Percentiles rank a stretch among this genome's conserved stretches.
These are phyloP conservation scores for Neurospora sp. DNA, from an alignment of 495 filamentous ascomycete genomes.

Conservation along the genomic window DNA sequence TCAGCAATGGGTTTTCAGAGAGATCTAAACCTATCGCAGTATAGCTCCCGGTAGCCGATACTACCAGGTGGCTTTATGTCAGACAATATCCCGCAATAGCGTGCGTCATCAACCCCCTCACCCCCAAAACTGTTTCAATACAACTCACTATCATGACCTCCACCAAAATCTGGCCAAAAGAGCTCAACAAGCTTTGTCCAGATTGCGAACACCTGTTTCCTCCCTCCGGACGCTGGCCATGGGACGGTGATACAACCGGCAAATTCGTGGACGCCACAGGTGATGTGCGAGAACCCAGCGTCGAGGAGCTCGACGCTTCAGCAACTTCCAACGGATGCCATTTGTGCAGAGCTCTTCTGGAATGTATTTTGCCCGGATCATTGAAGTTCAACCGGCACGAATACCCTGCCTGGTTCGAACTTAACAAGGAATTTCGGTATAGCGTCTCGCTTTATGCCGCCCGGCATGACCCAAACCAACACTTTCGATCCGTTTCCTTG, in stretches of 20 bases:
- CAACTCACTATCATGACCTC: background rate
- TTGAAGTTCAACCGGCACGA: background rate
- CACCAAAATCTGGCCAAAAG: background rate
- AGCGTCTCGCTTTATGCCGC: background rate
- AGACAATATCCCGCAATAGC: background rate
- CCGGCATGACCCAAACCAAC: background rate
- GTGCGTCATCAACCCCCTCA: background rate
- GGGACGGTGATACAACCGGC: background rate
- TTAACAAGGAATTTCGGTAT: background rate
- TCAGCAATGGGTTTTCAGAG: background rate
- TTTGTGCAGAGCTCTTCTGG: background rate
- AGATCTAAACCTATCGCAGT: background rate
- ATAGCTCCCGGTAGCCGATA: background rate
- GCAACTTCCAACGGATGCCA: background rate
- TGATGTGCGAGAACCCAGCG: background rate
- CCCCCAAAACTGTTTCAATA: background rate
- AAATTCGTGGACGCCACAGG: background rate
- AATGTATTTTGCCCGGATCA: background rate
- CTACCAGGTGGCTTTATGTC: background rate
- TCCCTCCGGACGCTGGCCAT: background rate
- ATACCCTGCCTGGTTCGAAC: background rate
- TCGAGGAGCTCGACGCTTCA: background rate
- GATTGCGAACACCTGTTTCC: background rate
- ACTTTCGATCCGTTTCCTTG: background rate
- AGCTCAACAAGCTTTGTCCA: background rate